These are phyloP conservation scores for Alternaria arbusti DNA, from an alignment of 2,329 filamentous ascomycete genomes.

Conservation along the genomic window DNA sequence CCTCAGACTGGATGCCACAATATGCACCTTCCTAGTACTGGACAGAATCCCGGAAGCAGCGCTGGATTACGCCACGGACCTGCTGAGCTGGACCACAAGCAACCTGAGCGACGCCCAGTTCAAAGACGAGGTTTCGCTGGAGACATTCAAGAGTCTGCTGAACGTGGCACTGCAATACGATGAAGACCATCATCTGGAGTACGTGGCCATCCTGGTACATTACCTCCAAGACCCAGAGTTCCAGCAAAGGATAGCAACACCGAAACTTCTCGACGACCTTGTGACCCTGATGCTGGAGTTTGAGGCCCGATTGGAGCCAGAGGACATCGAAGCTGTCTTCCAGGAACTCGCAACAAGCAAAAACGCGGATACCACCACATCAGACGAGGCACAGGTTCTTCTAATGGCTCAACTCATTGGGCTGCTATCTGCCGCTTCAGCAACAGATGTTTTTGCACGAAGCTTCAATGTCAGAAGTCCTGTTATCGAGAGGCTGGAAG, in stretches of 20 bases:
- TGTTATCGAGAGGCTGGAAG: constrained; percentile 34
- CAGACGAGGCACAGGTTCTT: constrained; percentile 35
- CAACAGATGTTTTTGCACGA: constrained; percentile 42
- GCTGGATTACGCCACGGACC: constrained; percentile 43
- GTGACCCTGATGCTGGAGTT: constrained; percentile 41
- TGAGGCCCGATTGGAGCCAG: constrained; percentile 34
- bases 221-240: constrained; percentile 46
- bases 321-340: constrained; percentile 37
- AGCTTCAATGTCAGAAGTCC: constrained; percentile 34
- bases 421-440: constrained; percentile 40
- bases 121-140: constrained; percentile 37
- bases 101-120: constrained; percentile 44
- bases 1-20: constrained; percentile 41
- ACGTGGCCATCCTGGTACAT: constrained; percentile 40
- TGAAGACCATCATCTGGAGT: constrained; percentile 45
- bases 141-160: constrained; percentile 37
- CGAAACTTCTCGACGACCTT: constrained; percentile 37
- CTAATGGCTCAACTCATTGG: constrained; percentile 42
- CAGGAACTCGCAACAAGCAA: constrained; percentile 35
- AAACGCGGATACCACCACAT: constrained; percentile 25
- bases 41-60: constrained; percentile 40
- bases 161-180: constrained; percentile 36
- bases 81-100: constrained; percentile 45
- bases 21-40: constrained; percentile 32
- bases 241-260: constrained; percentile 39